These are phyloP conservation scores for Meyerozyma smithsonii DNA, from an alignment of 1,139 yeast species.

Conservation along the genomic window DNA sequence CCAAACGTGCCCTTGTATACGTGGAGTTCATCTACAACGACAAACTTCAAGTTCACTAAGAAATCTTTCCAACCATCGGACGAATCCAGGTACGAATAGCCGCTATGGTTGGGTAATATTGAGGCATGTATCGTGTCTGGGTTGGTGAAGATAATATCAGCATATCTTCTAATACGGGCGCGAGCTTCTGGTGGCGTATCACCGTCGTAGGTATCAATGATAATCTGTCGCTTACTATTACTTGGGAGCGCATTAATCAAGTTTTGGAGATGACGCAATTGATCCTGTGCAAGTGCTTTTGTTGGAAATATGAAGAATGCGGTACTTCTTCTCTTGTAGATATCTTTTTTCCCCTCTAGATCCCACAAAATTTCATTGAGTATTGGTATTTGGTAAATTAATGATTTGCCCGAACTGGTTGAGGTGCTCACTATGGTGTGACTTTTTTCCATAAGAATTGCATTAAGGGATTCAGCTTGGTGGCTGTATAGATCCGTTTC, in stretches of 20 bases:
- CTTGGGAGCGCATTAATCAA: slow-evolving; percentile 46
- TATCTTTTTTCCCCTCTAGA: slow-evolving; percentile 15
- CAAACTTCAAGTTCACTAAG: slow-evolving; percentile 55
- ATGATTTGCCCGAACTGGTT: slow-evolving; percentile 92
- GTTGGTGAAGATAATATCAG: slow-evolving; percentile 83
- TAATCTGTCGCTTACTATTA: slow-evolving; percentile 26
- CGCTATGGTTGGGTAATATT: slow-evolving; percentile 66
- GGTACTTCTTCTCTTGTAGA: slow-evolving; percentile 33
- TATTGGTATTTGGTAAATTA: slow-evolving; percentile 87
- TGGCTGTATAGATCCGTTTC: slow-evolving; percentile 63
- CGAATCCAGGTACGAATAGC: slow-evolving; percentile 12
- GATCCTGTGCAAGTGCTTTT: slow-evolving; percentile 96
- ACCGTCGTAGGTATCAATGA: slow-evolving; percentile 86
- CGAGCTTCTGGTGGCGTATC: slow-evolving; percentile 69
- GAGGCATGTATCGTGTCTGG: slow-evolving; percentile 93
- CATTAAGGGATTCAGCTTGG: slow-evolving; percentile 71
- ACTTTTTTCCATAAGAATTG: slow-evolving; percentile 39
- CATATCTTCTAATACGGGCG: slow-evolving; percentile 47
- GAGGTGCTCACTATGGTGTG: slow-evolving; percentile 87
- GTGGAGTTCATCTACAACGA: slow-evolving; percentile 89
- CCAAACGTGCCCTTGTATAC: slow-evolving; percentile 90
- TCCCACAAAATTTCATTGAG: slow-evolving; percentile 51
- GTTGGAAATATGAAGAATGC: slow-evolving; percentile 93
- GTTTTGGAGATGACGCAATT: slow-evolving; percentile 67
- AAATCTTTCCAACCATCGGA: slow-evolving; percentile 61